phyloP scores from a whole-genome alignment of 805 yeast genomes.

The Hanseniaspora occidentalis region DNA sequence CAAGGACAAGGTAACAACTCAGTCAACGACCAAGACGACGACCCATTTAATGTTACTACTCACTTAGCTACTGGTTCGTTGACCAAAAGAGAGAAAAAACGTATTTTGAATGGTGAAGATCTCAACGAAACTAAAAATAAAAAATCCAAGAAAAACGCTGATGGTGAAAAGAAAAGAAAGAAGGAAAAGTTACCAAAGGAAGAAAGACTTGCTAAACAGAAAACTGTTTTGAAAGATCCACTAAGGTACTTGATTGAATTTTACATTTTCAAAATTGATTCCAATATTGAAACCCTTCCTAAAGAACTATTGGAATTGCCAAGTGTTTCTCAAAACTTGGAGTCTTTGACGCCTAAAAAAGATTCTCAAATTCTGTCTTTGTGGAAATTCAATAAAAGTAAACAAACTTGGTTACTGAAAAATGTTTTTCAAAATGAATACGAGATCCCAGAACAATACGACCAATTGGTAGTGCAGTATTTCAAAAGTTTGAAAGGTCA shows the following conservation, averaged over 20 bases:
- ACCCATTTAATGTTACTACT: conserved; percentile 25
- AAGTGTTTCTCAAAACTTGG: conserved; percentile 15
- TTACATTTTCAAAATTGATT: conserved; percentile 15
- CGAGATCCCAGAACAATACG: conserved; percentile 18
- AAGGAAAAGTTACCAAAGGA: conserved; percentile 20
- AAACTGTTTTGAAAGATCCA: conserved; percentile 22
- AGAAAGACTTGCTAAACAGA: conserved; percentile 11
- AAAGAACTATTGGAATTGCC: conserved; percentile 10
- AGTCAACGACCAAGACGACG: conserved; percentile 11
- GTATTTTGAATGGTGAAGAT: conserved; percentile 16
- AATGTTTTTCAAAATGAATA: conserved; percentile 14
- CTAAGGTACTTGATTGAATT: conserved; percentile 24
- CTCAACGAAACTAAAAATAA: conserved; percentile 8
- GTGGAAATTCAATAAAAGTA: conserved; percentile 27
- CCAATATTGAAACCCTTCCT: conserved; percentile 14
- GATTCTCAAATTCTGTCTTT: conserved; percentile 14
- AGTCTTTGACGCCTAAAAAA: conserved; percentile 4
- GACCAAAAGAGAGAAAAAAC: conserved; percentile 20
- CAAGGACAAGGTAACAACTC: too few species aligned
- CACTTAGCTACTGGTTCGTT: conserved; percentile 24
- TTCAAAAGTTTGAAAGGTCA: conserved; percentile 15
- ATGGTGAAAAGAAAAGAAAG: conserved; percentile 10
- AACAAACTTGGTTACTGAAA: conserved; percentile 25
- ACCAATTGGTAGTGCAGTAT: conserved; percentile 18
- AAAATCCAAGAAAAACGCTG: conserved; percentile 8